A percentile compares a stretch with the other conserved stretches of the same genome.
These are phyloP conservation scores for Fusarium chaquense DNA, from an alignment of 2,329 filamentous ascomycete species.

Conservation along the genomic window DNA sequence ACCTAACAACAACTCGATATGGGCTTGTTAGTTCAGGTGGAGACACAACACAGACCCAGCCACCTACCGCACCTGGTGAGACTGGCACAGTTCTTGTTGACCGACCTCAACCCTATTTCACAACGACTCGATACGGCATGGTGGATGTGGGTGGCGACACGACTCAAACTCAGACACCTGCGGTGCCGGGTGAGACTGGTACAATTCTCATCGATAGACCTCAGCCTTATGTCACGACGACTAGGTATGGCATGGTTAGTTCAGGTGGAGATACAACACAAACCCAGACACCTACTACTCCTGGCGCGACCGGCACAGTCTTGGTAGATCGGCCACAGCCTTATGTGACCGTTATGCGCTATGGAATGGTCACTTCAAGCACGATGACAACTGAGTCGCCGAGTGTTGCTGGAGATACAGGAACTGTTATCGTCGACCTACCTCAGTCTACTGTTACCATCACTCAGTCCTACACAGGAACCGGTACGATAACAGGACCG, in stretches of 20 bases:
- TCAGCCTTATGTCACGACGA: neutral
- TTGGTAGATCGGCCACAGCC: neutral
- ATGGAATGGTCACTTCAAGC: neutral
- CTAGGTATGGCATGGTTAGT: neutral
- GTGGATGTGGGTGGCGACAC: neutral
- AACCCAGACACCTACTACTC: neutral
- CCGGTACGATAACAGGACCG: neutral
- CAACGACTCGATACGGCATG: neutral
- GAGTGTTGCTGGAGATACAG: neutral
- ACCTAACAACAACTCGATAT: neutral
- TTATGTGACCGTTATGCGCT: neutral
- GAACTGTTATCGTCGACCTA: neutral
- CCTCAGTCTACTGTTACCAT: constrained; percentile 2
- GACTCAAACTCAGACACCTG: neutral
- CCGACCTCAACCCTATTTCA: neutral
- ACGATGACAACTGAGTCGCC: neutral
- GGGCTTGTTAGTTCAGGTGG: neutral
- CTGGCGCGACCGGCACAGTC: neutral
- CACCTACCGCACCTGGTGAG: rapidly evolving
- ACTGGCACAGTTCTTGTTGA: neutral
- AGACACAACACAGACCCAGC: neutral
- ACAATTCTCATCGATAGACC: neutral
- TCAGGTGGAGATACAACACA: neutral
- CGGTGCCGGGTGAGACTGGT: neutral
- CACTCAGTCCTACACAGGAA: constrained; percentile 12